Conservation (phyloP, 208 protist genomes). For the Tritrichomonas musculus region DNA sequence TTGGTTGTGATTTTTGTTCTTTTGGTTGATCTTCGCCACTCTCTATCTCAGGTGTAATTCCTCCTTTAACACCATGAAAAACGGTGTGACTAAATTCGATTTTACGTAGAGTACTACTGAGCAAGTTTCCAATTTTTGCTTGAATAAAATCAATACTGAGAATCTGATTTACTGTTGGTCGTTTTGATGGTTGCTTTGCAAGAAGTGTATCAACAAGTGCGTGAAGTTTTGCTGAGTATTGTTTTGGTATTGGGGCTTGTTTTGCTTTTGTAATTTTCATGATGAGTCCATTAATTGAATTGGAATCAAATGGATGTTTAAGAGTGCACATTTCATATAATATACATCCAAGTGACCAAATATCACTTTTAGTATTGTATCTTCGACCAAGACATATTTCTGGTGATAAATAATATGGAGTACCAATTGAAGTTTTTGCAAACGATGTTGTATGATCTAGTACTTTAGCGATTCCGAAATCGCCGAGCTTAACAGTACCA, state of each 20-base stretch:
- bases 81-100: neutral
- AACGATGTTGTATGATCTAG: neutral
- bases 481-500: conserved; percentile 30
- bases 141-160: neutral
- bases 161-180: neutral
- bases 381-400: conserved; percentile 32
- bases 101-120: neutral
- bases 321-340: neutral
- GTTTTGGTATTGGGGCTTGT: neutral
- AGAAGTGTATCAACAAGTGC: neutral
- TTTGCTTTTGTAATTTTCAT: neutral
- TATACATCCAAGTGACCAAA: neutral
- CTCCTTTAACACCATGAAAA: neutral
- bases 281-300: neutral
- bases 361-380: conserved; percentile 26
- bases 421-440: conserved; percentile 10
- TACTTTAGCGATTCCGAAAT: conserved; percentile 34
- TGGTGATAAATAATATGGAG: conserved; percentile 36
- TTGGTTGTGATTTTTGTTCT: neutral
- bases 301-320: neutral
- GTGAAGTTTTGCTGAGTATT: neutral
- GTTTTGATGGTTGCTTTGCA: neutral
- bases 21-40: neutral
- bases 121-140: neutral
- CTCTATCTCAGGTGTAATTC: neutral